Evolutionary conservation across 2,329 filamentous ascomycete species (phyloP).

Genomic region (Reticulascus tulasneorum): DNA sequence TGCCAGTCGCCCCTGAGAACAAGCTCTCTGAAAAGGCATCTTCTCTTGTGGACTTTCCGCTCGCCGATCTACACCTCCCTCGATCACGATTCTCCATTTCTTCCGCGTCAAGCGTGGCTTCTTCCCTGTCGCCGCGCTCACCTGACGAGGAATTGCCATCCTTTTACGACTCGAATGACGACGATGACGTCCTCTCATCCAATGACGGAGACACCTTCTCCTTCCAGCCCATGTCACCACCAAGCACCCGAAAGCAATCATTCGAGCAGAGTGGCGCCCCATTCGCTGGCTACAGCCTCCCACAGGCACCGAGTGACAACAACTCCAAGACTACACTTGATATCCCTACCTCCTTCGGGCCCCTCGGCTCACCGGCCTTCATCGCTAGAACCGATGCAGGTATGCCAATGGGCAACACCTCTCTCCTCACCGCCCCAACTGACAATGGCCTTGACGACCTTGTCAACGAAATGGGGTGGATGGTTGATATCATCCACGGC

Average conservation of each 20-base stretch:
- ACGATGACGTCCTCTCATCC: slow-evolving; percentile 28
- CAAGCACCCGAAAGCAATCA: slow-evolving; percentile 12
- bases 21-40: slow-evolving; percentile 4
- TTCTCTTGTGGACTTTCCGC: slow-evolving; percentile 5
- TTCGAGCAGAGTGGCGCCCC: slow-evolving; percentile 21
- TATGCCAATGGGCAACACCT: slow-evolving; percentile 8
- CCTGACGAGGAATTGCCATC: slow-evolving; percentile 38
- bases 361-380: slow-evolving; percentile 6
- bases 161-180: slow-evolving; percentile 44
- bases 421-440: slow-evolving; percentile 28
- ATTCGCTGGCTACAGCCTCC: slow-evolving; percentile 46
- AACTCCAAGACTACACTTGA: not conserved
- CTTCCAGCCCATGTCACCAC: slow-evolving; percentile 18
- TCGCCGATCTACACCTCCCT: slow-evolving; percentile 11
- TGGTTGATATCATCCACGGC: slow-evolving; percentile 42
- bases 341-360: too few species aligned
- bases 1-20: slow-evolving; percentile 1
- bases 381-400: slow-evolving; percentile 2
- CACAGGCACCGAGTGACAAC: slow-evolving; percentile 25
- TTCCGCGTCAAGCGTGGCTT: slow-evolving; percentile 25
- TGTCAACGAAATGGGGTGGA: slow-evolving; percentile 46
- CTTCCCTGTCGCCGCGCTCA: slow-evolving; percentile 33
- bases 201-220: slow-evolving; percentile 31
- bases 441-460: slow-evolving; percentile 37
- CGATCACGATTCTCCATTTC: slow-evolving; percentile 26